phyloP scores from a whole-genome alignment of 108 stramenopile species.

The Ochromonas danica region DNA sequence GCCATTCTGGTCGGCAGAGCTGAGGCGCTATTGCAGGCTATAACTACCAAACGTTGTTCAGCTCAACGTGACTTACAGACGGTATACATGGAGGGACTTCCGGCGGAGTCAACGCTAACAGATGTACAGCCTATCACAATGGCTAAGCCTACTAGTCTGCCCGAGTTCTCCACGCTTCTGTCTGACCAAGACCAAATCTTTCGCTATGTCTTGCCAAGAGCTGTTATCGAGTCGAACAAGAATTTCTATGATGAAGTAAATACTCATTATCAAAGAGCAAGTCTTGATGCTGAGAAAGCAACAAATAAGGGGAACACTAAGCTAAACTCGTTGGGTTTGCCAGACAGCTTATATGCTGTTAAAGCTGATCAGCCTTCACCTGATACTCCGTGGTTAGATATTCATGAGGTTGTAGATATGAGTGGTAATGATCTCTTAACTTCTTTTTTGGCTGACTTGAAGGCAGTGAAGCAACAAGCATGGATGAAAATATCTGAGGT shows the following conservation, averaged over 20 bases:
- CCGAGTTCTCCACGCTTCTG: too few relatives aligned
- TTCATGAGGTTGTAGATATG: background rate
- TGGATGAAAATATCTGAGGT: background rate
- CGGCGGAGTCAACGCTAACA: background rate
- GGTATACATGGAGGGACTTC: conserved; percentile 24
- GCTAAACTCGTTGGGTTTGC: conserved; percentile 12
- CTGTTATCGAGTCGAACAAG: background rate
- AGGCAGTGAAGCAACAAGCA: background rate
- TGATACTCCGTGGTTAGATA: conserved; percentile 11
- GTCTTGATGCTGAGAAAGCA: background rate
- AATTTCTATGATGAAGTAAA: conserved; percentile 6
- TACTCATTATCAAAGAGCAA: background rate
- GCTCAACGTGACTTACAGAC: conserved; percentile 7
- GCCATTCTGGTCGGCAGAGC: background rate
- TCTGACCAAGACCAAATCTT: too few relatives aligned
- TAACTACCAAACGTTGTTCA: background rate
- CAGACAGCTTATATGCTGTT: background rate
- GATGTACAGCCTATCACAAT: background rate
- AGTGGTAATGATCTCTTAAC: background rate
- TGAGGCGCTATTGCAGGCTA: background rate
- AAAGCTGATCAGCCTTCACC: conserved; percentile 2
- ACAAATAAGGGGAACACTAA: background rate
- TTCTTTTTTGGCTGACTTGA: background rate
- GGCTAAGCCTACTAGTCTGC: background rate
- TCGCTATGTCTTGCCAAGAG: background rate